Base-by-base conservation (phyloP, 495 filamentous ascomycete genomes). In the Copromyces sp. region DNA sequence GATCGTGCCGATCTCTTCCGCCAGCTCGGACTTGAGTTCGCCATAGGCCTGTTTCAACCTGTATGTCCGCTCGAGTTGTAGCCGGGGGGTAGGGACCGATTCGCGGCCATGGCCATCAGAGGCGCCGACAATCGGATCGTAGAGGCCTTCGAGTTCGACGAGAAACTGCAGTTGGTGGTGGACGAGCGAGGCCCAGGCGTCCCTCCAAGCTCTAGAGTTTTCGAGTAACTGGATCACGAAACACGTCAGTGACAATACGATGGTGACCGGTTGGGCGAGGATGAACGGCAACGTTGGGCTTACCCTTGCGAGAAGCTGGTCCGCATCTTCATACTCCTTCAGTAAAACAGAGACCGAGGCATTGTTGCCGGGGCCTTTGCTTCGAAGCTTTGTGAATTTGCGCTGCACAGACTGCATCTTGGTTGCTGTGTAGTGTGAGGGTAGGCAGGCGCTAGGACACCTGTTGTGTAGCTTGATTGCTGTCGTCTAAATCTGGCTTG, bases 271-370 rank as follows among this genome's bases (percentile, higher is more conserved):
- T 35, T 39, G 39, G 16, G 12, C 37, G 71, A n/a, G 16, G 14
- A 40, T n/a, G 7, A 39, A 39, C 45, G 38, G 11, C 38, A 39
- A 5, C 14, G 24, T 17, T 59, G 68, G n/a, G 32, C 82, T 38
- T 83, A 94, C 93, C 84, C 89, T 89, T 74, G 87, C 86, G 65
- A 97, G 86, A 76, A 94, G 87, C 73, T 88, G 90, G 79, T 97
- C 92, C 3, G 90, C 92, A 78, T 95, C 91, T 71, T 94, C 91
- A 78, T 94, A 96, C 72, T 97, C 94, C 70, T 88, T 91, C 37
- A 97, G 81, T 40, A 97, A 82, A 39, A 91, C 86, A 3, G 90
- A 88, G 32, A 97, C 90, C 76, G 93, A 90, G 71, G 89, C 90
- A 77, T 94, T 91, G 79, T 97, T 91, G 41, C 90, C 92, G 3